Conservation (phyloP, 768 basidiomycete genomes). For the Dictyophora rubrovolvata region DNA sequence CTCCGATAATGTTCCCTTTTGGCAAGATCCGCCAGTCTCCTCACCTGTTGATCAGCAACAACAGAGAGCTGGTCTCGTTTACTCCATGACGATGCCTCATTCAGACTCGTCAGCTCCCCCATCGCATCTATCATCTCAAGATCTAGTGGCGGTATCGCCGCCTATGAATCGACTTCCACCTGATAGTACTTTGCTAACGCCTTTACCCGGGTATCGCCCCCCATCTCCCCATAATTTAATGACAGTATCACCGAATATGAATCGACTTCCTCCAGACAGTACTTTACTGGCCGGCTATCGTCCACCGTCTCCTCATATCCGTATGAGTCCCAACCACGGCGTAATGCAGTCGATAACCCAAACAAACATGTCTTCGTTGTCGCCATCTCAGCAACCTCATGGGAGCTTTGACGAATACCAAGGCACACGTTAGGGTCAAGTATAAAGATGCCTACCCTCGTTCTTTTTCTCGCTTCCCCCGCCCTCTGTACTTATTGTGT, state of each 20-base stretch:
- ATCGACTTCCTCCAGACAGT: conserved; percentile 46
- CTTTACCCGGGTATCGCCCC: conserved; percentile 49
- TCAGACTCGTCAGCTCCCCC: conserved; percentile 3
- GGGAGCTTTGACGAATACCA: not conserved
- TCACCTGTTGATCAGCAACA: not conserved
- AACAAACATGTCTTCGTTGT: not conserved
- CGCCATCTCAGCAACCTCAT: not conserved
- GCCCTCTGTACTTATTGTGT: not conserved
- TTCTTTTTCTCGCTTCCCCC: not conserved
- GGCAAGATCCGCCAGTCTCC: not conserved
- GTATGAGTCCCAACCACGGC: conserved; percentile 40
- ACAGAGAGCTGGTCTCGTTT: not conserved
- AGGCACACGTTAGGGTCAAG: not conserved
- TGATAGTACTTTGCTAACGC: conserved; percentile 62
- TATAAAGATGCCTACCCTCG: not conserved
- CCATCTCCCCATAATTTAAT: conserved; percentile 19
- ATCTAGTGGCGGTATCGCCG: not conserved
- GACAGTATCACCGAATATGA: conserved; percentile 10
- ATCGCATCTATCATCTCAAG: not conserved
- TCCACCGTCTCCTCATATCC: conserved; percentile 21
- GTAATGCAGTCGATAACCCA: conserved; percentile 30
- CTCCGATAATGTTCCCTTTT: not conserved
- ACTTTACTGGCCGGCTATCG: conserved; percentile 59
- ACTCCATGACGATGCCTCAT: conserved; percentile 6
- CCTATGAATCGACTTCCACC: conserved; percentile 33